These are phyloP conservation scores for Ophiocordyceps camponoti-leonardi DNA, from an alignment of 2,329 filamentous ascomycete species.

Conservation along the genomic window DNA sequence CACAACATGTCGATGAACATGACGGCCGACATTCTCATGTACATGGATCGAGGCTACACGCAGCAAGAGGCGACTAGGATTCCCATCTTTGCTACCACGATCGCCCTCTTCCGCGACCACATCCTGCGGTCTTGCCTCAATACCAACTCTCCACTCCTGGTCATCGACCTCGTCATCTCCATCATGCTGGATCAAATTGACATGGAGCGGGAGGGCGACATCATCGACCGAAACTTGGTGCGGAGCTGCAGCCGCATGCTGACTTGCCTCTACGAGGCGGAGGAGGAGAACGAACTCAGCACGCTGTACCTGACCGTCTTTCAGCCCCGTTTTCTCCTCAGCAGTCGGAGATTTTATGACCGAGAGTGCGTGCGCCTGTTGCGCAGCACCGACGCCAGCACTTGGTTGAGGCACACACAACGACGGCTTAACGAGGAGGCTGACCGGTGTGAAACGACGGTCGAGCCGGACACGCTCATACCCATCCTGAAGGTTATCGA, in stretches of 20 bases:
- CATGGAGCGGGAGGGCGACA: constrained; percentile 80
- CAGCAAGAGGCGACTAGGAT: constrained; percentile 47
- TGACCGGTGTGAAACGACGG: constrained; percentile 66
- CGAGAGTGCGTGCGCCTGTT: constrained; percentile 60
- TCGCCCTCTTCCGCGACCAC: constrained; percentile 75
- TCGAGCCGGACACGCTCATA: constrained; percentile 52
- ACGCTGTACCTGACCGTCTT: constrained; percentile 76
- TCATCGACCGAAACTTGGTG: constrained; percentile 69
- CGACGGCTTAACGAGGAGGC: constrained; percentile 64
- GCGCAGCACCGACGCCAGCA: constrained; percentile 60
- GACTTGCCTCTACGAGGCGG: constrained; percentile 68
- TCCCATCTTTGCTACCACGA: constrained; percentile 68
- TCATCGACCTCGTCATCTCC: constrained; percentile 60
- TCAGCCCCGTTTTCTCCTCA: constrained; percentile 57
- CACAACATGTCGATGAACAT: constrained; percentile 91
- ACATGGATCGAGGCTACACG: constrained; percentile 78
- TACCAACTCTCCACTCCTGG: constrained; percentile 25
- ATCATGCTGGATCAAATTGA: constrained; percentile 82
- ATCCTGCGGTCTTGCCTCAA: constrained; percentile 49
- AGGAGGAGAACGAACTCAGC: constrained; percentile 58
- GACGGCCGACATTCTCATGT: constrained; percentile 94
- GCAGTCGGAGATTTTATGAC: constrained; percentile 58
- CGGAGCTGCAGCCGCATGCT: constrained; percentile 80
- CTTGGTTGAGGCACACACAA: constrained; percentile 64
- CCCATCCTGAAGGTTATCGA: constrained; percentile 70